Conservation (phyloP, 2,329 filamentous ascomycete species). For the Hirsutella thompsonii region DNA sequence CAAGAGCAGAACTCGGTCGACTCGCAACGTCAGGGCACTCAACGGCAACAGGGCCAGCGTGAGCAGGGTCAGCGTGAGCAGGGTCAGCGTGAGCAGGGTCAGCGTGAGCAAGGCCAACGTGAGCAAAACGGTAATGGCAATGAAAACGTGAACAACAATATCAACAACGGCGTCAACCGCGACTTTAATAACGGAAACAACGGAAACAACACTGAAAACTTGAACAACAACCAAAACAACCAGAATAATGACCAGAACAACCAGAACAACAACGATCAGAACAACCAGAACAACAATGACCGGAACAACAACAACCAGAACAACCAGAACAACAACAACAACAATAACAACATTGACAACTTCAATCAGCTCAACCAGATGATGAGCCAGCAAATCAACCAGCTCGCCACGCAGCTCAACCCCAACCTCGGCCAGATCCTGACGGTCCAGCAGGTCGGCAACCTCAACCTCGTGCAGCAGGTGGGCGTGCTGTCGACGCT, state of each 20-base stretch:
- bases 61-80: background rate
- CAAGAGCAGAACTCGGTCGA: no score
- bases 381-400: conserved; percentile 8
- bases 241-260: conserved; percentile 4
- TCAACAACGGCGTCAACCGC: background rate
- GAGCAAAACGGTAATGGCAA: background rate
- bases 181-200: background rate
- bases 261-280: conserved; percentile 9
- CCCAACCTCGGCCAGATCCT: background rate
- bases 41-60: background rate
- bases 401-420: conserved; percentile 8
- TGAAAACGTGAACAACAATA: background rate
- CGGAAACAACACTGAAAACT: background rate
- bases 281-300: background rate
- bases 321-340: conserved; percentile 2
- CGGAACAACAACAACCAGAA: conserved; percentile 4
- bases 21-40: no score
- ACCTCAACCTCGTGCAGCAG: conserved; percentile 8
- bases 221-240: background rate
- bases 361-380: conserved; percentile 5
- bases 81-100: background rate
- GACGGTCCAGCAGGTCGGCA: conserved; percentile 10
- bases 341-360: conserved; percentile 3
- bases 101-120: background rate
- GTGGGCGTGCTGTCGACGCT: background rate